Conservation (phyloP, 208 protist genomes). For the Borovskyia barvae region DNA sequence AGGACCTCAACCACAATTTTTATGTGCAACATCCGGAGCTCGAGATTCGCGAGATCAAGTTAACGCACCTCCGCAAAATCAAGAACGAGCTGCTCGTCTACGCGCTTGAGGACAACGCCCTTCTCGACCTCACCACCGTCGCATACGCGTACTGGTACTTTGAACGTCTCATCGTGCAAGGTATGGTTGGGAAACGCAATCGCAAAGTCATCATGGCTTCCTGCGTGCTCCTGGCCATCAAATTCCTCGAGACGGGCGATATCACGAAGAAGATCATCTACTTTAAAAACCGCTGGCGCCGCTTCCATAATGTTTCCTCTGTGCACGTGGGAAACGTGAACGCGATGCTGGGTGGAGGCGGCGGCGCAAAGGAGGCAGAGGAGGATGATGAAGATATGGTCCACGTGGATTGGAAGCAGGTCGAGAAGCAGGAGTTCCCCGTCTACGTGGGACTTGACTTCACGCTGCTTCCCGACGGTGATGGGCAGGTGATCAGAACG, state of each 20-base stretch:
- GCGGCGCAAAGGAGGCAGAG: constrained; percentile 32
- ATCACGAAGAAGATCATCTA: constrained; percentile 67
- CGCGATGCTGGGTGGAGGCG: constrained; percentile 33
- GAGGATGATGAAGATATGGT: constrained; percentile 57
- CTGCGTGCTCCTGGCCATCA: constrained; percentile 76
- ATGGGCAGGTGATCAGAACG: constrained; percentile 58
- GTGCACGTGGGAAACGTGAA: constrained; percentile 24
- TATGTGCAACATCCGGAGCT: constrained; percentile 84
- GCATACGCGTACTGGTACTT: constrained; percentile 90
- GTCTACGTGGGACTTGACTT: constrained; percentile 87
- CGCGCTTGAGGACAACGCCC: constrained; percentile 62
- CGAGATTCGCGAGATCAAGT: constrained; percentile 80
- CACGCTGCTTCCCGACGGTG: constrained; percentile 63
- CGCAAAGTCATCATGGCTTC: constrained; percentile 66
- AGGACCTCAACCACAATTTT: constrained; percentile 86
- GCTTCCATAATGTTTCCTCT: constrained; percentile 37
- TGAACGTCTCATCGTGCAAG: constrained; percentile 72
- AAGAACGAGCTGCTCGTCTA: constrained; percentile 70
- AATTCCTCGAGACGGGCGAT: constrained; percentile 83
- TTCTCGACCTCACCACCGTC: constrained; percentile 67
- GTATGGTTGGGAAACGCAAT: constrained; percentile 82
- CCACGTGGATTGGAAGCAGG: constrained; percentile 61
- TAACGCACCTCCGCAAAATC: constrained; percentile 78
- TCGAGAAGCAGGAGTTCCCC: constrained; percentile 70
- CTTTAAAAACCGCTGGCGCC: constrained; percentile 56